Base-by-base conservation (phyloP, 2,329 filamentous ascomycete species). In the Tricladium varicosporioides region DNA sequence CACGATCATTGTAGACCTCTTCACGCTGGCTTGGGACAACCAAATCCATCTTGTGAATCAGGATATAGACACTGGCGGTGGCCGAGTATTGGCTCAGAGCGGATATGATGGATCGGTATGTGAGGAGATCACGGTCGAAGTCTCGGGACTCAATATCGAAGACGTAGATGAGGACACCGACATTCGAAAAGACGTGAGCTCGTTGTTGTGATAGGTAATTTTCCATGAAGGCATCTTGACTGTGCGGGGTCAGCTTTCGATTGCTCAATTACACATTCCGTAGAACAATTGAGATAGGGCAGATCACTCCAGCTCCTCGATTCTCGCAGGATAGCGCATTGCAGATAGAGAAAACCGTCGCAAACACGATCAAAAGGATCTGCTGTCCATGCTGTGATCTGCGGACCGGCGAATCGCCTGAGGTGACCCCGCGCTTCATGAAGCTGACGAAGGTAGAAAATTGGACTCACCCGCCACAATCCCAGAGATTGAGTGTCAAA, bases 11-110 rank as follows among this genome's bases (percentile, higher is more conserved):
- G 73, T 96, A 97, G 62, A 96, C 85, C 57, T 84, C 78, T 70
- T 92, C 87, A 59, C 92, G 89, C 64, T 88, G 84, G 56, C 88
- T 83, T 42, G 86, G 83, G 64, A 92, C 89, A 49, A 97, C 91
- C 22, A 99, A 83, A 72, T 99, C 94, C 89, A 99, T 97, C 76
- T 99, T 99, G 85, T 99, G 94, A 64, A 99, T 89, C 46, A 99
- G 84, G 60, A 94, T 89, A 76, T 97, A 99, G 68, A 99, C 87
- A 71, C 90, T 89, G 61, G 93, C 91, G 2, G 79, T 77, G 32
- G 83, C 79, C 15, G 90, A 95, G 79, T 86, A 96, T 75, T 97
- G 92, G 54, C 87, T 83, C 42, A 99, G 81, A 0, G 94, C 94
- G 50, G 87, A 85, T 65, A 97, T 91, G 71, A 97, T 94, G 64